phyloP scores from a whole-genome alignment of 1,139 yeast genomes.

The Debaryomyces singareniensis region DNA sequence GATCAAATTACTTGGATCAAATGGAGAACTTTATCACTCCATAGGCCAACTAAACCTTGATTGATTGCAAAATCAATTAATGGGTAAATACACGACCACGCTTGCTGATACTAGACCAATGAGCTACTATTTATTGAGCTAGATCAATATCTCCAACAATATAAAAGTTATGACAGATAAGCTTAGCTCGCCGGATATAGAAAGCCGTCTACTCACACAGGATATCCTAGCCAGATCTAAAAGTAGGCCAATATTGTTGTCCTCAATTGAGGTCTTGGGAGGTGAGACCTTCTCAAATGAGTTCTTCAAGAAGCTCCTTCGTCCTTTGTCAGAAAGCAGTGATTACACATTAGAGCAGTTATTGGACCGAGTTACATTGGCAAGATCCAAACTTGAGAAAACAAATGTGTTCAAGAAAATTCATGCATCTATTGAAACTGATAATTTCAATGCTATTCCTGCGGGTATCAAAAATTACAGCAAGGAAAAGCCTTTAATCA shows the following conservation, averaged over 20 bases:
- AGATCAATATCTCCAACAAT: too few relatives aligned
- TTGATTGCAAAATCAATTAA: too few relatives aligned
- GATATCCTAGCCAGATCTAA: slow-evolving; percentile 26
- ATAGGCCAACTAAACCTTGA: too few relatives aligned
- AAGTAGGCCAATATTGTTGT: slow-evolving; percentile 39
- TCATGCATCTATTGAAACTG: slow-evolving; percentile 26
- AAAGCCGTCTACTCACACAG: slow-evolving; percentile 23
- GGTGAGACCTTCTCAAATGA: slow-evolving; percentile 42
- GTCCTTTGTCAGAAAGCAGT: slow-evolving; percentile 36
- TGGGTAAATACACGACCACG: too few relatives aligned
- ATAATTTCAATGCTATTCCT: slow-evolving; percentile 24
- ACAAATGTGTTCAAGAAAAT: slow-evolving; percentile 42
- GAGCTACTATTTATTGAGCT: too few relatives aligned
- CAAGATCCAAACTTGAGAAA: slow-evolving; percentile 24
- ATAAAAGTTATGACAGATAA: too few relatives aligned
- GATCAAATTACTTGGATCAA: too few relatives aligned
- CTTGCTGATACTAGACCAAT: too few relatives aligned
- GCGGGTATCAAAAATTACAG: slow-evolving; percentile 19
- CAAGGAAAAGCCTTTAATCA: slow-evolving; percentile 30
- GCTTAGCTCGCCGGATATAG: slow-evolving; percentile 20
- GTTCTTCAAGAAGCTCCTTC: slow-evolving; percentile 39
- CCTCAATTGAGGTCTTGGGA: slow-evolving; percentile 42
- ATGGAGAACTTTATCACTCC: too few relatives aligned
- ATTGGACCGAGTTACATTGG: slow-evolving; percentile 18
- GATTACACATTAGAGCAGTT: slow-evolving; percentile 44